Conservation (phyloP, 75 land plant species). For the Isoetes taiwanensis region DNA sequence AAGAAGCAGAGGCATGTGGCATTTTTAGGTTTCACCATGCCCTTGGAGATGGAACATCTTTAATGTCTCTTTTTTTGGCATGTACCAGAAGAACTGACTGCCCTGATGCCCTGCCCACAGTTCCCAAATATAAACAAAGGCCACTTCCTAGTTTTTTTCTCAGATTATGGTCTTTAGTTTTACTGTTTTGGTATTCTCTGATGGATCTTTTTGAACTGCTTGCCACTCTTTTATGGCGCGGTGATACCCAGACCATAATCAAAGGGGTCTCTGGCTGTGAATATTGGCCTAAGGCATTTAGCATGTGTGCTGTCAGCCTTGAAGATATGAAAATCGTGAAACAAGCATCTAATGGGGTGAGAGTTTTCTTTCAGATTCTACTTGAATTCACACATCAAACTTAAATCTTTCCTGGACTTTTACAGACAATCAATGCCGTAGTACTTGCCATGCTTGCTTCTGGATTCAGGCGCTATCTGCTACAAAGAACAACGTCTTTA, state of each 20-base stretch:
- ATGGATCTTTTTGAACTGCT: slow-evolving; percentile 21
- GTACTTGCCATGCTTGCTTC: slow-evolving; percentile 51
- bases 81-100: slow-evolving; percentile 36
- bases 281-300: slow-evolving; percentile 28
- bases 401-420: not conserved
- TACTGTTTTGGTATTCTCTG: slow-evolving; percentile 34
- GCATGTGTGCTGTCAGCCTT: slow-evolving; percentile 24
- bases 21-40: slow-evolving; percentile 66
- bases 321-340: slow-evolving; percentile 53
- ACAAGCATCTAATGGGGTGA: slow-evolving; percentile 38
- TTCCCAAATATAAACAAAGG: too few species aligned
- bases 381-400: too few species aligned
- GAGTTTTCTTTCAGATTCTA: not conserved
- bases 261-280: slow-evolving; percentile 50
- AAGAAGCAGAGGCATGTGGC: slow-evolving; percentile 26
- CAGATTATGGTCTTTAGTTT: slow-evolving; percentile 22
- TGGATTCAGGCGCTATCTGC: slow-evolving; percentile 47
- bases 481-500: too few species aligned
- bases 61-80: slow-evolving; percentile 68
- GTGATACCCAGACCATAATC: slow-evolving; percentile 43
- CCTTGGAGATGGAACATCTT: slow-evolving; percentile 71
- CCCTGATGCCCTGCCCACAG: slow-evolving; percentile 41
- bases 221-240: slow-evolving; percentile 26
- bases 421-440: slow-evolving; percentile 82
- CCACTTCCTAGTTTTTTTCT: too few species aligned